A percentile compares a stretch with the other conserved stretches of the same genome.
phyloP scores from a whole-genome alignment of 345 rosid species.

The Eutrema heterophyllum region DNA sequence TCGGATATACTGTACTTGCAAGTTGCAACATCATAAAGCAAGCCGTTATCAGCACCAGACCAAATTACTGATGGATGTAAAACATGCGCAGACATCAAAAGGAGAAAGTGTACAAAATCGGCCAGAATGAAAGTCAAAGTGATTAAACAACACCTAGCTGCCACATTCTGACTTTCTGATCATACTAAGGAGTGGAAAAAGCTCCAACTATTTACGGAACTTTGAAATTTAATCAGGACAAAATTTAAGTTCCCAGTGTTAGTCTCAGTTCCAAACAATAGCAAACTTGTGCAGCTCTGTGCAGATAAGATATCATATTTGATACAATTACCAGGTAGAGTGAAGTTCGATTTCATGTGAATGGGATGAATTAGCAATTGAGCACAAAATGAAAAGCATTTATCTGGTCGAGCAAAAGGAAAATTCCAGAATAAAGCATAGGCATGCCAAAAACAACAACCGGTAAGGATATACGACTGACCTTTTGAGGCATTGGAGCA shows the following conservation, averaged over 20 bases:
- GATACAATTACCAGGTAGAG: not conserved
- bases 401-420: not conserved
- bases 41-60: not conserved
- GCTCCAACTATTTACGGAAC: not conserved
- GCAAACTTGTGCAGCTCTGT: not conserved
- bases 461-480: slow-evolving; percentile 1
- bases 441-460: not conserved
- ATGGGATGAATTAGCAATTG: not conserved
- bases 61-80: not conserved
- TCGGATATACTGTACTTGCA: slow-evolving; percentile 68
- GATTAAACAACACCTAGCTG: not conserved
- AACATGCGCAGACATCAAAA: not conserved
- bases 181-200: not conserved
- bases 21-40: slow-evolving; percentile 12
- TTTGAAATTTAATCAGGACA: not conserved
- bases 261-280: not conserved
- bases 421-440: not conserved
- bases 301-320: not conserved
- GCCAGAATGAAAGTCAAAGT: not conserved
- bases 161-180: not conserved
- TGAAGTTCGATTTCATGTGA: not conserved
- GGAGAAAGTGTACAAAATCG: not conserved
- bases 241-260: not conserved
- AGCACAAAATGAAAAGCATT: not conserved
- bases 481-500: slow-evolving; percentile 92